Base-by-base conservation (phyloP, 2,329 filamentous ascomycete genomes). In the Samsoniella hepiali region DNA sequence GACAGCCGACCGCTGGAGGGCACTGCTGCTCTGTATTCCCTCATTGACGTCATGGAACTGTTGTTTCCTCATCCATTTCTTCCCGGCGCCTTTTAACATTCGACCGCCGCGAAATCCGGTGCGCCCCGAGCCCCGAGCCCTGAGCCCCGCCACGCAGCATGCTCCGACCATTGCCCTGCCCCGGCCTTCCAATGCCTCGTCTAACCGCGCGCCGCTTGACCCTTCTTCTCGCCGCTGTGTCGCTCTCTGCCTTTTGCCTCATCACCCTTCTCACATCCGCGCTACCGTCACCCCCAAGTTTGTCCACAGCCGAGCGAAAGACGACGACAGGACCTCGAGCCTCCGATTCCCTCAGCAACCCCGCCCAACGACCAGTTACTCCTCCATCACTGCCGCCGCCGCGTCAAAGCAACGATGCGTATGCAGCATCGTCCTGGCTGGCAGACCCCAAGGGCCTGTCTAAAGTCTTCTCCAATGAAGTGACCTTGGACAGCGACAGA, bases 361-460 rank as follows among this genome's bases (percentile, higher is more conserved):
- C 76, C 68, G 78, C 79, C 27, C 76, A 84, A 68, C 89, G 88
- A 68, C 89, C 88, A 0, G 93, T 94, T 74, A 83, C 84, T 47
- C 84, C 85, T 47, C 84, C 87, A 27, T 83, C 87, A 11, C 91
- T 96, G 73, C 84, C 87, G 65, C 90, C 90, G 22, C 85, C 88
- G 3, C 83, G 88, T 60, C 89, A 93, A 74, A 85, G 87, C 67
- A 91, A 94, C 74, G 93, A 91, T 72, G 90, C 89, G 5, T 88
- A 85, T 72, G 90, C 88, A 57, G 90, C 90, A 65, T 88, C 90
- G 40, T 88, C 87, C 65, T 98, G 94, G 94, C 91, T 92, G 77
- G 88, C 86, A 67, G 88, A 96, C 74, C 96, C 90, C 88, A 91
- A 89, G 73, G 98, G 93, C 93, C 83, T 91, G 69, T 91, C 90